Base-by-base conservation (phyloP, 345 rosid species). In the Sisymbrium irio region DNA sequence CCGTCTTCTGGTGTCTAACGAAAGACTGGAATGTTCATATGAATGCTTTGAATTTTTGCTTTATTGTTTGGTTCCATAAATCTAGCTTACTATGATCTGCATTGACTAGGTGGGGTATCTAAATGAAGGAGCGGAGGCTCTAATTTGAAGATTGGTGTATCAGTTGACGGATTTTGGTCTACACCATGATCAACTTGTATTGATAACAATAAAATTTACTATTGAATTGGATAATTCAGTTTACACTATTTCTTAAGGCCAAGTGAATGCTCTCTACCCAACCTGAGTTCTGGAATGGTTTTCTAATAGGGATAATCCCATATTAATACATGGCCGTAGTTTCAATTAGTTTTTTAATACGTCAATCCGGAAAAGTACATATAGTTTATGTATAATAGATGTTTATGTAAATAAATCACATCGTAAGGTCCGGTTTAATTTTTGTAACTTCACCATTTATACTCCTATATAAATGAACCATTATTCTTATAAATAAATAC, bases 51-150 rank as follows among this genome's bases (percentile, higher is more conserved):
- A n/a, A 4, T 42, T 14, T 32, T 54, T 13, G 53, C 33, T 41
- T 9, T 19, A 4, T 41, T 53, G 33, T 46, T 42, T 64, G 20
- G 65, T 65, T 56, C 17, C 5, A 5, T 17, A 3, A 7, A 56
- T 74, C 54, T 74, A 65, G 57, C 58, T 36, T 28, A 11, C 8
- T 64, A 9, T 22, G 27, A 19, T 47, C 14, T 47, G 51, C 18
- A 4, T 57, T 27, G 27, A 46, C 18, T 57, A 74, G 72, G 78
- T 57, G 51, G 35, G 4, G 33, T 13, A 62, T 27, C 30, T 15
- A 17, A 46, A 18, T 4, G 78, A 65, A 47, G 54, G 36, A 73
- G 25, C 15, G 49, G 30, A 44, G 68, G 59, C 59, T 25, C 32
- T 18, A 4, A 45, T 11, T 36, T n/a, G 39, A 57, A 57, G 66